These are phyloP conservation scores for Rusavskia elegans DNA, from an alignment of 495 filamentous ascomycete species.

Conservation along the genomic window DNA sequence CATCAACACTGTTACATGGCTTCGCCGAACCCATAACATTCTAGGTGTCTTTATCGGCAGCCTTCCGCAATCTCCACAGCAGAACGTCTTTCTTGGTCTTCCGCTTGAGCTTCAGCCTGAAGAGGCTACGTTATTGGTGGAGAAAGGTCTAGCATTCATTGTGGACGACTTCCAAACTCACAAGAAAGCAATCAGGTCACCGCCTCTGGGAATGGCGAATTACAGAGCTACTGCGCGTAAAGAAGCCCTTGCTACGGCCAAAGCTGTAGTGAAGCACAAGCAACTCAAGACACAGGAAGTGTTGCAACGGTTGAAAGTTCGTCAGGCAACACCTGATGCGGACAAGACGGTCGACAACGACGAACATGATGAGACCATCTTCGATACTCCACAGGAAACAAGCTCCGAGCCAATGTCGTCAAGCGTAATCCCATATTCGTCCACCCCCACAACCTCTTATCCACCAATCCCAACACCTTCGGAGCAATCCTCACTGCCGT, in stretches of 20 bases:
- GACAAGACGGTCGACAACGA: slow-evolving; percentile 1
- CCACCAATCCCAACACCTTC: slow-evolving; percentile 26
- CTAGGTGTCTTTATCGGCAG: slow-evolving; percentile 77
- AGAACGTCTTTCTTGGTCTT: slow-evolving; percentile 85
- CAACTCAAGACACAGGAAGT: slow-evolving; percentile 18
- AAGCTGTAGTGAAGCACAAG: slow-evolving; percentile 22
- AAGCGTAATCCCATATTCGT: slow-evolving; percentile 19
- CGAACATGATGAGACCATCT: slow-evolving; percentile 25
- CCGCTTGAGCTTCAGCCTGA: slow-evolving; percentile 83
- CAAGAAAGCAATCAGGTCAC: slow-evolving; percentile 25
- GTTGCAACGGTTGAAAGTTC: slow-evolving; percentile 4
- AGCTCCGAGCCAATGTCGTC: slow-evolving; percentile 11
- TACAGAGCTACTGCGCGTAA: slow-evolving; percentile 11
- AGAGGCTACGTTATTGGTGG: slow-evolving; percentile 70
- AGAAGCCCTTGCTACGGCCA: slow-evolving; percentile 30
- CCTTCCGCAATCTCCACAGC: slow-evolving; percentile 78
- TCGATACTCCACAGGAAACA: slow-evolving; percentile 16
- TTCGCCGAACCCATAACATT: slow-evolving; percentile 70
- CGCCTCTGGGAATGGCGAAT: slow-evolving; percentile 2
- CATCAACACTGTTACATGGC: slow-evolving; percentile 60
- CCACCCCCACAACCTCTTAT: slow-evolving; percentile 47
- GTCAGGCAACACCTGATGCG: not conserved
- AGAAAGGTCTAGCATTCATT: slow-evolving; percentile 62
- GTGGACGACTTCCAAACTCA: slow-evolving; percentile 62
- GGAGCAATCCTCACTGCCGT: slow-evolving; percentile 32